Base-by-base conservation (phyloP, 2,329 filamentous ascomycete species). In the Graphilbum ipis-grandicollis region DNA sequence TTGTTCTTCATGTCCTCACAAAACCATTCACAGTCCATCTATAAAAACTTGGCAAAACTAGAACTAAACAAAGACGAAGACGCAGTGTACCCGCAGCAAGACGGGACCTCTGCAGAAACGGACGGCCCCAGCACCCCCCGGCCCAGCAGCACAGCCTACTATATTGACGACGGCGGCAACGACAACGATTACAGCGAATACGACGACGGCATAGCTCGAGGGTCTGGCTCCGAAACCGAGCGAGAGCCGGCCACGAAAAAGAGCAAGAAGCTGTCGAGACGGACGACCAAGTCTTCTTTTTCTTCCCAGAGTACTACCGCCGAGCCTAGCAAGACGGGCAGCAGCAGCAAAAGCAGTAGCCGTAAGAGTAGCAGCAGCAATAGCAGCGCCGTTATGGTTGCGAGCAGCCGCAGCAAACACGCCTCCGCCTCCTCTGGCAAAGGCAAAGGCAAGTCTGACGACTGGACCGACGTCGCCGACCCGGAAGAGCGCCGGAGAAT, bases 401-500 rank as follows among this genome's bases (percentile, higher is more conserved):
- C 28, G 9, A n/a, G n/a, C 29, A 31, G 29, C 29, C 6, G 29
- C 29, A 5, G 29, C 29, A 49, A 31, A 15, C 45, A 47, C 38
- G 47, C 47, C 19, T 44, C 48, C 1, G 21, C 21, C 21, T 5
- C 6, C n/a, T 44, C 47, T 5, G 51, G 57, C 5, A 66, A 60
- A 43, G 52, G 59, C 5, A 67, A 64, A 43, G 56, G 57, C 4
- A 66, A 64, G 44, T 58, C 58, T 3, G 66, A 79, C 43, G 71
- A 82, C 56, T 85, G 79, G 79, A 63, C 68, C 21, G 67, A 75
- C 1, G 65, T 84, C 31, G 69, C 68, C 7, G 77, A 84, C 46
- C 75, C 76, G 0, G 73, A 74, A 41, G 75, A 82, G 56, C 66
- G 79, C 49, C 64, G 79, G 43, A 74, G 77, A 41, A 78, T 84